Evolutionary conservation across 139 green algal genomes (phyloP), one percentile per base, ranked within the genome.

Genomic region (Trebouxia sp.): DNA sequence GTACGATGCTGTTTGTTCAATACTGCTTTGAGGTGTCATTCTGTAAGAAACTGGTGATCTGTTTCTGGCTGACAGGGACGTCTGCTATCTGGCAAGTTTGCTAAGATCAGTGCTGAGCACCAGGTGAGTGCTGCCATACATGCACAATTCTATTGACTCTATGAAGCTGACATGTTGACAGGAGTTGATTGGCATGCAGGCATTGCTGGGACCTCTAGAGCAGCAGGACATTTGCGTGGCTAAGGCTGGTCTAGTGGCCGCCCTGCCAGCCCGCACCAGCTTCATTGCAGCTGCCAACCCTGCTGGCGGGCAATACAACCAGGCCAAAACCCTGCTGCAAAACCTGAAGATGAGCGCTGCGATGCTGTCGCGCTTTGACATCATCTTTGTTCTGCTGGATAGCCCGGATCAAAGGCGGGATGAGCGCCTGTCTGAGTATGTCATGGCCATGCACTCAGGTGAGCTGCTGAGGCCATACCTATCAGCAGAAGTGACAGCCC

Each of bases 21-120:
- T n/a, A n/a, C n/a, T n/a, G n/a, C n/a, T n/a, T n/a, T n/a, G n/a
- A n/a, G n/a, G n/a, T n/a, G n/a, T n/a, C n/a, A n/a, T n/a, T n/a
- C n/a, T n/a, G n/a, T n/a, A n/a, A 80, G 95, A 98, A 83, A 94
- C 94, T 8, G 95, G 96, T 0, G 94, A 94, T 15, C 83, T 98
- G 42, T 92, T 98, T 80, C 87, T 98, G 75, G 92, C 88, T 0
- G 92, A 98, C 87, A 53, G 89, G 9, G 94, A 95, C 1, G 86
- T 94, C 48, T 97, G 92, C 85, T 98, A 93, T 80, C 86, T 99
- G 26, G 95, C 80, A 94, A 98, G 89, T 97, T 99, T 77, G 96
- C 98, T 87, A 98, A 98, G 84, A 94, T 98, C 90, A 51, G 78
- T 8, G 24, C 66, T 48, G 83, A 92, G 26, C 86, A 93, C 76